These are phyloP conservation scores for Breviolum minutum DNA, from an alignment of 73 alveolate species.

Conservation along the genomic window DNA sequence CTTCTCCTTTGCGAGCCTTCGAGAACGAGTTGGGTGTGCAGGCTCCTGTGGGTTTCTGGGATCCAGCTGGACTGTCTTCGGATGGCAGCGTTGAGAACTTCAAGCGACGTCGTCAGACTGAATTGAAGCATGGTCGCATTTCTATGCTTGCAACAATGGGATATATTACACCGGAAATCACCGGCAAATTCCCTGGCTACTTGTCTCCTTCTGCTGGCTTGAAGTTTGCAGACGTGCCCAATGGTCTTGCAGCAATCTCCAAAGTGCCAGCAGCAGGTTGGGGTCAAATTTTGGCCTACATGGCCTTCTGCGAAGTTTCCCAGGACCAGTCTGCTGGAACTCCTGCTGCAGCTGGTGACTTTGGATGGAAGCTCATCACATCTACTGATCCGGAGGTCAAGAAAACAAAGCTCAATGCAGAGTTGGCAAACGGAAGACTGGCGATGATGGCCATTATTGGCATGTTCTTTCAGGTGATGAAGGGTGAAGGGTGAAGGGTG, in stretches of 20 bases:
- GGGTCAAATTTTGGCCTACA: constrained; percentile 4
- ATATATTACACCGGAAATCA: no score
- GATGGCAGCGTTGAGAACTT: no score
- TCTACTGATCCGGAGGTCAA: neutral
- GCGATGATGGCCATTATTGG: constrained; percentile 9
- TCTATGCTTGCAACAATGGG: no score
- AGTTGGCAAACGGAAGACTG: neutral
- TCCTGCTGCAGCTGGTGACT: constrained; percentile 4
- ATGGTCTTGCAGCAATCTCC: neutral
- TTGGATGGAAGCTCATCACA: neutral
- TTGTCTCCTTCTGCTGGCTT: neutral
- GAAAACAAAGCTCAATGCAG: neutral
- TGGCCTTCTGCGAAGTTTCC: constrained; percentile 21
- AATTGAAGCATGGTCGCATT: no score
- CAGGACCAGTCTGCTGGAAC: neutral
- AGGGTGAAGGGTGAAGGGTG: no score
- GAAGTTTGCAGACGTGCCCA: neutral
- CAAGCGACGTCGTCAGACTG: no score
- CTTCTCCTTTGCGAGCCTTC: no score
- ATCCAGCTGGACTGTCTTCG: no score
- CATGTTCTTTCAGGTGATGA: neutral
- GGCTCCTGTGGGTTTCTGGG: no score
- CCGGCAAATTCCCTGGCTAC: neutral
- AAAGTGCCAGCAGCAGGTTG: neutral
- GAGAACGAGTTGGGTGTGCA: no score